Conservation (phyloP, 2,329 filamentous ascomycete genomes). For the Talaromyces sp. region DNA sequence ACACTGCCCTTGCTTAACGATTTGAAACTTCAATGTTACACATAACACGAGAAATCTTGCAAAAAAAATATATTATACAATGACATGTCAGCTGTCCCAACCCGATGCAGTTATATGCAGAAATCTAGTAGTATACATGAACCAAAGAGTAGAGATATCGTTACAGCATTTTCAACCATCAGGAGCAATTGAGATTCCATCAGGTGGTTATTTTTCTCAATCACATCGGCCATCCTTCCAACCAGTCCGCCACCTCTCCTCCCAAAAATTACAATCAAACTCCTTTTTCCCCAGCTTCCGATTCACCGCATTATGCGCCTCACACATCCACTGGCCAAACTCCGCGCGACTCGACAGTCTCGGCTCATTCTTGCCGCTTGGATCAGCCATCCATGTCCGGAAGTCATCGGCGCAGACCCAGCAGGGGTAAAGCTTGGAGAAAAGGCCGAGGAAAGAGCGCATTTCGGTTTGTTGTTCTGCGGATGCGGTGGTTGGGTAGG, state of each 20-base stretch:
- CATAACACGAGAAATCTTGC: background rate
- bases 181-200: background rate
- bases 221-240: slow-evolving; percentile 66
- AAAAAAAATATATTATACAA: background rate
- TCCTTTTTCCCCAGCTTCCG: slow-evolving; percentile 79
- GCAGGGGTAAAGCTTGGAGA: slow-evolving; percentile 87
- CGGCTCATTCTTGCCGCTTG: slow-evolving; percentile 56
- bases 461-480: slow-evolving; percentile 68
- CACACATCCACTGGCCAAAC: slow-evolving; percentile 47
- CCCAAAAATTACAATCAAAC: slow-evolving; percentile 88
- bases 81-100: background rate
- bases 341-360: slow-evolving; percentile 46
- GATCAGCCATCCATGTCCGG: slow-evolving; percentile 66
- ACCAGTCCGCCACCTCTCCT: slow-evolving; percentile 90
- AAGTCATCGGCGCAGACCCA: slow-evolving; percentile 95
- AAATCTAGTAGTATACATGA: background rate
- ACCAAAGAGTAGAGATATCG: background rate
- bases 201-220: background rate
- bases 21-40: background rate
- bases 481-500: slow-evolving; percentile 69
- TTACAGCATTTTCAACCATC: background rate
- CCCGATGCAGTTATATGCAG: background rate
- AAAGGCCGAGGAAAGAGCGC: slow-evolving; percentile 68
- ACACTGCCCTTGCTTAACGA: background rate
- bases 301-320: slow-evolving; percentile 48